phyloP scores from a whole-genome alignment of 1,284 basidiomycete genomes.

The Ustilago nuda region DNA sequence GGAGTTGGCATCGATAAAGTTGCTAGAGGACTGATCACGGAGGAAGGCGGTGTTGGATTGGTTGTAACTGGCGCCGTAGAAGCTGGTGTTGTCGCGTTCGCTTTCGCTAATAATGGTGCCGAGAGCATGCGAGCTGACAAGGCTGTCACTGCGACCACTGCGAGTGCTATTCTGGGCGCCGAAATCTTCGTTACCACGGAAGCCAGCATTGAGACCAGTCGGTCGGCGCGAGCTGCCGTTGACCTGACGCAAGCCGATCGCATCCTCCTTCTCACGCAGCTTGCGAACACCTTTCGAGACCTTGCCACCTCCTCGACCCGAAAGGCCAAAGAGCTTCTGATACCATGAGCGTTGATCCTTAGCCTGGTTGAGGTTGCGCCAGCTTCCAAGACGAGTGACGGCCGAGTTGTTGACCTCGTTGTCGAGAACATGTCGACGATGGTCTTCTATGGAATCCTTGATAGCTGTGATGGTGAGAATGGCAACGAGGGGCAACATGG shows the following conservation, averaged over 20 bases:
- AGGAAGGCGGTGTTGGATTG: slow-evolving; percentile 22
- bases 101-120: slow-evolving; percentile 61
- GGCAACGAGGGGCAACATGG: slow-evolving; percentile 87
- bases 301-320: slow-evolving; percentile 63
- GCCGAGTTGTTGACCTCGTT: slow-evolving; percentile 92
- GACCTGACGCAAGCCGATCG: slow-evolving; percentile 60
- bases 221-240: slow-evolving; percentile 72
- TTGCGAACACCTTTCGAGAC: slow-evolving; percentile 87
- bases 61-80: slow-evolving; percentile 30
- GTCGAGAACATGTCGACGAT: slow-evolving; percentile 84
- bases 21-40: neutral
- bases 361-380: slow-evolving; percentile 90
- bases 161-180: slow-evolving; percentile 21
- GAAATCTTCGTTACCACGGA: slow-evolving; percentile 31
- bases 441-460: slow-evolving; percentile 95
- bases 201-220: slow-evolving; percentile 51
- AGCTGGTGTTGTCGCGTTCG: slow-evolving; percentile 45
- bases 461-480: slow-evolving; percentile 89
- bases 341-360: slow-evolving; percentile 80
- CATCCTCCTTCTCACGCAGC: slow-evolving; percentile 83
- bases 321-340: slow-evolving; percentile 79
- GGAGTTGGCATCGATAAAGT: slow-evolving; percentile 21
- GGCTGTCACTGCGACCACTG: slow-evolving; percentile 49
- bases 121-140: slow-evolving; percentile 47
- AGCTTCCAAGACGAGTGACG: slow-evolving; percentile 84